phyloP scores from a whole-genome alignment of 2,329 filamentous ascomycete genomes.

The Teratosphaeria pseudoeucalypti region DNA sequence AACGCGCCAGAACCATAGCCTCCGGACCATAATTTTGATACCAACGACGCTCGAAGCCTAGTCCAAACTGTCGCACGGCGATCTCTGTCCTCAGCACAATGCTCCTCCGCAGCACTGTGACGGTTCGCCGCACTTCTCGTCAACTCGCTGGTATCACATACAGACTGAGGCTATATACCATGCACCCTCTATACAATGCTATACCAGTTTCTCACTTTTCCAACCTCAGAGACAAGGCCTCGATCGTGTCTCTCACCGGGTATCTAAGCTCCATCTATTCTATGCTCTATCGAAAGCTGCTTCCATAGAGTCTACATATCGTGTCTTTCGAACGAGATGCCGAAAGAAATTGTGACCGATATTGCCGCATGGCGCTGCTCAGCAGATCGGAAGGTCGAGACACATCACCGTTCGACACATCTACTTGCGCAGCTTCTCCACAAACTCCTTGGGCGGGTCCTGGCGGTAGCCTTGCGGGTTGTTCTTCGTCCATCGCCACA shows the following conservation, averaged over 20 bases:
- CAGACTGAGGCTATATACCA: not conserved
- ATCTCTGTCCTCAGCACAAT: not conserved
- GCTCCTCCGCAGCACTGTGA: not conserved
- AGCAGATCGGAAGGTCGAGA: not conserved
- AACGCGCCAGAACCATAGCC: not conserved
- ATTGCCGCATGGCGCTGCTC: not conserved
- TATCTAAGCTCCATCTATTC: not conserved
- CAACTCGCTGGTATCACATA: not conserved
- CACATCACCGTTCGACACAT: not conserved
- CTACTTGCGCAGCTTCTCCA: conserved; percentile 41
- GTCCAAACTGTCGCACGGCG: not conserved
- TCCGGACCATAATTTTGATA: not conserved
- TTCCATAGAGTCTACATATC: not conserved
- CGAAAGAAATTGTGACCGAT: not conserved
- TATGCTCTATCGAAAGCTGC: not conserved
- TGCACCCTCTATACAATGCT: not conserved
- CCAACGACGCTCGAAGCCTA: not conserved
- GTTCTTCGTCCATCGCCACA: conserved; percentile 96
- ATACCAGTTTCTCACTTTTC: not conserved
- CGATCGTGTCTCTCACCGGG: not conserved
- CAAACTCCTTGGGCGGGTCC: conserved; percentile 71
- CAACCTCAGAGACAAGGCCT: not conserved
- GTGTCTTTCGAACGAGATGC: not conserved
- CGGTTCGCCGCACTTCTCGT: not conserved
- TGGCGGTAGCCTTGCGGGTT: conserved; percentile 94